Conservation (phyloP, 2,329 filamentous ascomycete species). For the Acrocalymma vagum region DNA sequence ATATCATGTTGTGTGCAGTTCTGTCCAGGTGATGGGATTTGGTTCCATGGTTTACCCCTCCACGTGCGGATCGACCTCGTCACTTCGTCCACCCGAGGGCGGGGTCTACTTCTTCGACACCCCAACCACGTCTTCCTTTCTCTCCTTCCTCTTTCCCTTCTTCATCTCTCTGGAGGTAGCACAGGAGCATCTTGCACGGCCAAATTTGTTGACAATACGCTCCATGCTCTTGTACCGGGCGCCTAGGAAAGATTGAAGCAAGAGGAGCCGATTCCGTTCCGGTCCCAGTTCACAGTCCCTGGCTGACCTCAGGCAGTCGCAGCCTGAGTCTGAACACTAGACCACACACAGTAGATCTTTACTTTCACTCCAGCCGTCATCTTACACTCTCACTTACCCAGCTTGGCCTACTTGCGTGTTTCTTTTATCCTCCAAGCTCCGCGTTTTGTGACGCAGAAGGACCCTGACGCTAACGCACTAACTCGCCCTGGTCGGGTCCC, state of each 20-base stretch:
- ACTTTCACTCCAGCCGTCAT: conserved; percentile 5
- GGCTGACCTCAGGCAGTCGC: no score
- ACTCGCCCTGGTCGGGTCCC: no score
- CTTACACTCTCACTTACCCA: conserved; percentile 1
- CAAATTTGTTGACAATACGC: conserved; percentile 19
- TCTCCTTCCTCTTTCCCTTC: conserved; percentile 4
- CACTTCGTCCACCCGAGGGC: conserved; percentile 14
- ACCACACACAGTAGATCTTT: background rate
- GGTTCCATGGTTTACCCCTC: conserved; percentile 13
- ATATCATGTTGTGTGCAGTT: background rate
- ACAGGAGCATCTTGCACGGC: conserved; percentile 30
- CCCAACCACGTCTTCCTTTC: conserved; percentile 10
- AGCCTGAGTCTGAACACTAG: no score
- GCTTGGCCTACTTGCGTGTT: conserved; percentile 1
- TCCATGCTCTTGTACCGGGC: conserved; percentile 38
- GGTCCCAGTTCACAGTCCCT: conserved; percentile 17
- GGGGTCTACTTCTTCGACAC: conserved; percentile 23
- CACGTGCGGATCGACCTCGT: conserved; percentile 12
- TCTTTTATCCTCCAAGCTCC: conserved; percentile 1
- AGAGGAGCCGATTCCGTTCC: conserved; percentile 8
- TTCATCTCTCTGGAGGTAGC: conserved; percentile 27
- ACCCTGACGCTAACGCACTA: no score
- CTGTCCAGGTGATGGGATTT: conserved; percentile 20
- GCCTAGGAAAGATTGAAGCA: conserved; percentile 20
- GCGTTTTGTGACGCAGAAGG: background rate